Conservation (phyloP, 1,284 basidiomycete species). For the Rhizoctonia solani region DNA sequence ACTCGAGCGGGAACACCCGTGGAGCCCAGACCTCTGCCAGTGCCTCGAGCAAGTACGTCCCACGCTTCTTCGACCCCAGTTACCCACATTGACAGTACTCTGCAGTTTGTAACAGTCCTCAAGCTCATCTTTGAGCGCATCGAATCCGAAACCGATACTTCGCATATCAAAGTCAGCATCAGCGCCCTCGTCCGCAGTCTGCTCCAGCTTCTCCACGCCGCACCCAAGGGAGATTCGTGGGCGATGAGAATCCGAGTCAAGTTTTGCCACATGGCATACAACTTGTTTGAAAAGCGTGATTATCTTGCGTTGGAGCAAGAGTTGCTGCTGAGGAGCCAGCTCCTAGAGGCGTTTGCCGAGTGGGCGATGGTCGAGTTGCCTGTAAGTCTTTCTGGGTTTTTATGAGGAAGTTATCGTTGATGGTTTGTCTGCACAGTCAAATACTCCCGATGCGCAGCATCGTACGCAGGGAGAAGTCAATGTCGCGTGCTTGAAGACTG, state of each 20-base stretch:
- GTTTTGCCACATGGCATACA: slow-evolving; percentile 75
- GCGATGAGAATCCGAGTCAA: slow-evolving; percentile 71
- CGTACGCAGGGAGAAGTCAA: slow-evolving; percentile 66
- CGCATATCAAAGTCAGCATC: slow-evolving; percentile 69
- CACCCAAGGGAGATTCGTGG: slow-evolving; percentile 53
- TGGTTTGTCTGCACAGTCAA: not conserved
- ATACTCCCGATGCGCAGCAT: slow-evolving; percentile 18
- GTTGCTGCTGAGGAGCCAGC: slow-evolving; percentile 64
- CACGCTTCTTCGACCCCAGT: slow-evolving; percentile 29
- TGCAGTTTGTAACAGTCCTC: slow-evolving; percentile 64
- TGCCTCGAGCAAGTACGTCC: slow-evolving; percentile 72
- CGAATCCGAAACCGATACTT: slow-evolving; percentile 57
- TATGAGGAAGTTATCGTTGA: not conserved
- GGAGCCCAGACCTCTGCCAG: slow-evolving; percentile 61
- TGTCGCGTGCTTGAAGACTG: slow-evolving; percentile 67
- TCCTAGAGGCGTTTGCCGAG: slow-evolving; percentile 74
- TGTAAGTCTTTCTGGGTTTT: slow-evolving; percentile 38
- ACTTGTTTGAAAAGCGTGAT: slow-evolving; percentile 64
- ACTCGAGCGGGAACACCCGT: slow-evolving; percentile 47
- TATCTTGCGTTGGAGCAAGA: slow-evolving; percentile 66
- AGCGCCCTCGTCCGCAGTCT: slow-evolving; percentile 66
- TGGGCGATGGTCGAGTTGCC: slow-evolving; percentile 57
- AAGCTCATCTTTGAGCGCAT: slow-evolving; percentile 77
- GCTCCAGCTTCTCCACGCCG: slow-evolving; percentile 67
- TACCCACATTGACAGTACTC: not conserved